Conservation (phyloP, 805 yeast species). For the Metschnikowia aberdeeniae region DNA sequence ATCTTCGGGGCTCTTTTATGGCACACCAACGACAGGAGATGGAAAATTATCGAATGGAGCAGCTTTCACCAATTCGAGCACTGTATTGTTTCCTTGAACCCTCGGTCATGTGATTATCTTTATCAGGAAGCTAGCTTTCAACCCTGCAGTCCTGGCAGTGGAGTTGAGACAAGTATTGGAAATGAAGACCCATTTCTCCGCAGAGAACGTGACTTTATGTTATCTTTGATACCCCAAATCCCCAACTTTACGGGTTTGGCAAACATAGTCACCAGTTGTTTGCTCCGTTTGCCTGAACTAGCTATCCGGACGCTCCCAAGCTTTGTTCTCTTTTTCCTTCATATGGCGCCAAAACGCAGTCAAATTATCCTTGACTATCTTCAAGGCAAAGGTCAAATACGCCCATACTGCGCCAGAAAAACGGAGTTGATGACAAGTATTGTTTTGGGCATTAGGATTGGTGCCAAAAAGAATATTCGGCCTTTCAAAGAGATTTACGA, state of each 20-base stretch:
- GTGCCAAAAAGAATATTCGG: conserved; percentile 26
- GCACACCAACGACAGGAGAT: conserved; percentile 12
- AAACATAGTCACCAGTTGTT: conserved; percentile 31
- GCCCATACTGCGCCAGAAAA: conserved; percentile 1
- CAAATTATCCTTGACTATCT: background rate
- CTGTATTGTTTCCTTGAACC: conserved; percentile 30
- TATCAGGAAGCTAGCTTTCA: conserved; percentile 13
- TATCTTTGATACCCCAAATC: conserved; percentile 33
- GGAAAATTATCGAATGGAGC: conserved; percentile 22
- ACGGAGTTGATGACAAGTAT: conserved; percentile 20
- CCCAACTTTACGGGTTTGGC: conserved; percentile 25
- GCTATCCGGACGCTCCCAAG: conserved; percentile 24
- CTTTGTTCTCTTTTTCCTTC: conserved; percentile 24
- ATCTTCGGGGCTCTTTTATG: conserved; percentile 37
- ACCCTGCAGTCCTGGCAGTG: too few relatives aligned
- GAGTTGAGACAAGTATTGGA: background rate
- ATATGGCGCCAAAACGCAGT: background rate
- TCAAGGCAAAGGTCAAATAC: background rate
- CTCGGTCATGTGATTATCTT: conserved; percentile 31
- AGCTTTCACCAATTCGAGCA: conserved; percentile 11
- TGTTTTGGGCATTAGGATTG: conserved; percentile 37
- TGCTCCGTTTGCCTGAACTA: conserved; percentile 19
- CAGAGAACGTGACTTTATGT: conserved; percentile 30
- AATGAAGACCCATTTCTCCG: conserved; percentile 14
- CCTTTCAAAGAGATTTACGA: conserved; percentile 27